These are phyloP conservation scores for Angophora floribunda DNA, from an alignment of 345 rosid species.

Conservation along the genomic window DNA sequence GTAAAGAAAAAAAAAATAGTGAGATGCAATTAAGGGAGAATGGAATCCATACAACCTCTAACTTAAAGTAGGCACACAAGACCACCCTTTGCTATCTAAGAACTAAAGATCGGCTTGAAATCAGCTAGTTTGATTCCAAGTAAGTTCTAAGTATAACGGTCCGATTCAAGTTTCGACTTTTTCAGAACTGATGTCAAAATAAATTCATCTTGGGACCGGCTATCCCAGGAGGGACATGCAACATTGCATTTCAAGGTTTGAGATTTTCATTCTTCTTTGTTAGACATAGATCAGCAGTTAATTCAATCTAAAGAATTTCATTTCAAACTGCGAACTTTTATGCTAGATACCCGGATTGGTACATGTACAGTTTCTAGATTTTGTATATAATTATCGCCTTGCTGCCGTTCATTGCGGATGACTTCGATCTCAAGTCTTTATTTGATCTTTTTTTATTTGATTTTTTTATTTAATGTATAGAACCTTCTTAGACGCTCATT, in stretches of 20 bases:
- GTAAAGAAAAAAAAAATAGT: background rate
- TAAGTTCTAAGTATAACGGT: fast-evolving
- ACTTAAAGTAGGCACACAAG: background rate
- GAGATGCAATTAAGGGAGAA: background rate
- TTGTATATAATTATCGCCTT: background rate
- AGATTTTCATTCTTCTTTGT: background rate
- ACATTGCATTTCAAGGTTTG: background rate
- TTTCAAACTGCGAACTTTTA: background rate
- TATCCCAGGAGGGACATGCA: background rate
- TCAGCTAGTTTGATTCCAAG: background rate
- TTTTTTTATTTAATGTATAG: background rate
- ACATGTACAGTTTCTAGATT: background rate
- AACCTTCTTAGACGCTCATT: background rate
- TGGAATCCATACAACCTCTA: background rate
- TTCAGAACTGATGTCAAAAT: fast-evolving
- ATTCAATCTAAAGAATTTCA: background rate
- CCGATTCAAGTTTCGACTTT: background rate
- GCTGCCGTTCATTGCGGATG: background rate
- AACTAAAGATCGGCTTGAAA: background rate
- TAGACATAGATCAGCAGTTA: background rate
- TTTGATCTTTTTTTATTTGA: background rate
- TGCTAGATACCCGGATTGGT: background rate
- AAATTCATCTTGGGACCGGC: background rate
- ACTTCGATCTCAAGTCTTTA: background rate
- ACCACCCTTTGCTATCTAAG: background rate